Percentiles rank a stretch among this genome's conserved stretches.
Conservation (phyloP, 306 rosid species). For the Sphenostylis stenocarpa region DNA sequence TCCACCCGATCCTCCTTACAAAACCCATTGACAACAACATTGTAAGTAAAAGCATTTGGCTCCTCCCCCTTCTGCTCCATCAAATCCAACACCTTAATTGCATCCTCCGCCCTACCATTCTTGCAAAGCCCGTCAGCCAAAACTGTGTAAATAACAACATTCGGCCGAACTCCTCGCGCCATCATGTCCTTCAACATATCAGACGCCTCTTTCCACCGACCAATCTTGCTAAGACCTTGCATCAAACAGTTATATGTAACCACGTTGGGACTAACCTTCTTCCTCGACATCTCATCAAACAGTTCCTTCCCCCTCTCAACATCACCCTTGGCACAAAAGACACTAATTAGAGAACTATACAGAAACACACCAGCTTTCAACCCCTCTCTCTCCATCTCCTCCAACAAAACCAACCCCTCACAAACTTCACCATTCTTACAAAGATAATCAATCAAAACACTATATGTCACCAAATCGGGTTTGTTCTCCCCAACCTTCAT, state of each 20-base stretch:
- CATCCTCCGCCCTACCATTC: slow-evolving; percentile 55
- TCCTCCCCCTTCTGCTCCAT: slow-evolving; percentile 63
- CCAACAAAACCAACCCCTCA: slow-evolving; percentile 56
- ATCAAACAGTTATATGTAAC: slow-evolving; percentile 63
- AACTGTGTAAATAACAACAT: slow-evolving; percentile 61
- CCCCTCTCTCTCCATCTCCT: slow-evolving; percentile 69
- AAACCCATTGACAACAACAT: slow-evolving; percentile 70
- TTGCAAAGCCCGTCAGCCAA: slow-evolving; percentile 79
- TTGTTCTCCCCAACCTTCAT: slow-evolving; percentile 54
- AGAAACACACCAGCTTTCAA: slow-evolving; percentile 54
- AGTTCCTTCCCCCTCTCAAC: slow-evolving; percentile 52
- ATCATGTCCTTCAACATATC: slow-evolving; percentile 63
- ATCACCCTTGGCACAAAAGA: slow-evolving; percentile 56
- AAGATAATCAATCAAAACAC: slow-evolving; percentile 57
- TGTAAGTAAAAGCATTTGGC: slow-evolving; percentile 63
- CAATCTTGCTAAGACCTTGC: slow-evolving; percentile 57
- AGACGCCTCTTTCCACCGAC: slow-evolving; percentile 65
- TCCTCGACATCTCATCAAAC: slow-evolving; percentile 63
- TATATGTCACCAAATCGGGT: slow-evolving; percentile 57
- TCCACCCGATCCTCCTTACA: slow-evolving; percentile 68
- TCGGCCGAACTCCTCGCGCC: slow-evolving; percentile 50
- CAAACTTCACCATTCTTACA: slow-evolving; percentile 59
- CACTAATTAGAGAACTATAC: slow-evolving; percentile 55
- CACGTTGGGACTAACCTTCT: slow-evolving; percentile 65
- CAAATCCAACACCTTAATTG: slow-evolving; percentile 52